Percentiles rank a stretch among this genome's conserved stretches.
Evolutionary conservation across 2,329 filamentous ascomycete species (phyloP).

Genomic region (Hypoxylon sp.): DNA sequence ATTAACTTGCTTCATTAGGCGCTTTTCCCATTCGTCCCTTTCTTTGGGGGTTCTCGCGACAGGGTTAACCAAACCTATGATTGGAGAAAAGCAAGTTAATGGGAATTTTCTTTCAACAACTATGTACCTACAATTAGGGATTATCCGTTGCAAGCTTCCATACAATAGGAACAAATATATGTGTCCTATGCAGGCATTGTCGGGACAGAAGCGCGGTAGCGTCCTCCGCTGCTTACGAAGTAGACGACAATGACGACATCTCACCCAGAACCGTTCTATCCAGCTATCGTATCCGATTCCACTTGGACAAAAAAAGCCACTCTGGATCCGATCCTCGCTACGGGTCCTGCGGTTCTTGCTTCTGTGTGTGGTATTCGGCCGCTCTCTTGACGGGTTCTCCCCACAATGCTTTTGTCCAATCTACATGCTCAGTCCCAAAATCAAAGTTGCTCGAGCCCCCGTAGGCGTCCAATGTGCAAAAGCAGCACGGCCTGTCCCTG

Average conservation of each 20-base stretch:
- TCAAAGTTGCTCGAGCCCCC: slow-evolving; percentile 5
- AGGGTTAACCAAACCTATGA: slow-evolving; percentile 26
- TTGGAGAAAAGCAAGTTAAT: slow-evolving; percentile 26
- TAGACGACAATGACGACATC: slow-evolving; percentile 36
- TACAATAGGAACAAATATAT: slow-evolving; percentile 4
- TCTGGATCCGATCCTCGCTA: slow-evolving; percentile 26
- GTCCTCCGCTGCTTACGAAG: slow-evolving; percentile 28
- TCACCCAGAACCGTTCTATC: slow-evolving; percentile 21
- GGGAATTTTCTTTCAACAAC: slow-evolving; percentile 20
- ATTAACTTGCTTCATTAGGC: slow-evolving; percentile 33
- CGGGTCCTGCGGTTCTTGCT: slow-evolving; percentile 19
- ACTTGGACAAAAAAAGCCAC: slow-evolving; percentile 9
- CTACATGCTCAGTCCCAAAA: slow-evolving; percentile 1
- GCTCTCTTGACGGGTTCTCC: slow-evolving; percentile 15
- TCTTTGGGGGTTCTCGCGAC: slow-evolving; percentile 24
- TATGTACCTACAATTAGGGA: slow-evolving; percentile 12
- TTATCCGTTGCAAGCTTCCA: neutral
- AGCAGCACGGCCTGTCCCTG: slow-evolving; percentile 22
- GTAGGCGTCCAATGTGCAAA: slow-evolving; percentile 12
- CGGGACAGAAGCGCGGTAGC: slow-evolving; percentile 29
- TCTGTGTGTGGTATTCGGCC: slow-evolving; percentile 24
- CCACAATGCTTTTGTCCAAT: slow-evolving; percentile 23
- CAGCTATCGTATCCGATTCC: slow-evolving; percentile 30
- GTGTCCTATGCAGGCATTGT: slow-evolving; percentile 28
- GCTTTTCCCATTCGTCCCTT: slow-evolving; percentile 30